Percentiles rank a stretch among this genome's conserved stretches.
phyloP scores from a whole-genome alignment of 2,329 filamentous ascomycete species.

The Sporothrix inflata region DNA sequence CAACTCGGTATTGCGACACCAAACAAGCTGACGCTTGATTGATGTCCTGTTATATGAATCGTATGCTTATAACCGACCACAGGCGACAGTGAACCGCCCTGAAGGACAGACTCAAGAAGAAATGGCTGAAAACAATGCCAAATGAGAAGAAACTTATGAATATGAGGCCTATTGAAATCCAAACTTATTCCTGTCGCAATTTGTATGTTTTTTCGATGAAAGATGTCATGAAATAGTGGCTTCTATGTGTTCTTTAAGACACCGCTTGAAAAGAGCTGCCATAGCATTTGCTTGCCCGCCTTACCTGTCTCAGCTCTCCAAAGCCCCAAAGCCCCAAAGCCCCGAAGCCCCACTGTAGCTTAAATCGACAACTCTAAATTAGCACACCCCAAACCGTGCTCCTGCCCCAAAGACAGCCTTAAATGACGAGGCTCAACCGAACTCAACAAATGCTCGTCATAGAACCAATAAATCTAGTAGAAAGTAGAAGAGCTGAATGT shows the following conservation, averaged over 20 bases:
- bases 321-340: constrained; percentile 6
- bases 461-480: not conserved
- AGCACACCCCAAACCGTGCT: constrained; percentile 8
- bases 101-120: not conserved
- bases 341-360: not conserved
- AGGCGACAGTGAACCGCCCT: not conserved
- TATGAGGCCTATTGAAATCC: too few species aligned
- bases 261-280: not conserved
- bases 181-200: too few species aligned
- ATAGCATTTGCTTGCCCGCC: too few species aligned
- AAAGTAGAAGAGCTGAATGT: too few species aligned
- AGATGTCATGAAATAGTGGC: not conserved
- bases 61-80: not conserved
- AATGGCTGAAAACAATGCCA: not conserved
- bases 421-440: not conserved
- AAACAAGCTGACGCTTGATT: too few species aligned
- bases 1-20: constrained; percentile 1
- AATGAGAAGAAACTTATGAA: not conserved
- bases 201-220: too few species aligned
- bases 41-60: not conserved
- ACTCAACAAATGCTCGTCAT: not conserved
- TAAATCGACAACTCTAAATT: constrained; percentile 18
- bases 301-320: not conserved
- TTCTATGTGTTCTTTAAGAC: not conserved
- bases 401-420: constrained; percentile 12